Percentiles rank a stretch among this genome's conserved stretches.
These are phyloP conservation scores for Agaricus sinodeliciosus DNA, from an alignment of 768 basidiomycete genomes.

Conservation along the genomic window DNA sequence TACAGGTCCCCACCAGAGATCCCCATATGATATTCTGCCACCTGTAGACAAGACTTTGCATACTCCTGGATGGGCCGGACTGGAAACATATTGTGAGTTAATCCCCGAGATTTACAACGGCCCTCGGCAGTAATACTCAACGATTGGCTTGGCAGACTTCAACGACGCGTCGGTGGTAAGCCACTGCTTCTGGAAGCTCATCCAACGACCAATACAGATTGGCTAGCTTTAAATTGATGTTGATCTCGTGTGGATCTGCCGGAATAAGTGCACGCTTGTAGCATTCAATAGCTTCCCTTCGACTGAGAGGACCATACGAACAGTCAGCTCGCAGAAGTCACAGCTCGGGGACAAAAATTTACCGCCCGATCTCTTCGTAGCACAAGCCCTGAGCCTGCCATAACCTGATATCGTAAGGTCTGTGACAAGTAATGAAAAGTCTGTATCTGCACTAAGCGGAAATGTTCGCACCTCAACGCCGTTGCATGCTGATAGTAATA, in stretches of 20 bases:
- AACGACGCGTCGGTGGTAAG: constrained; percentile 77
- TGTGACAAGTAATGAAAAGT: background rate
- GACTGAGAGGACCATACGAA: constrained; percentile 35
- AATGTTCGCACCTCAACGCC: constrained; percentile 63
- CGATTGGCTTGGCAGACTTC: constrained; percentile 63
- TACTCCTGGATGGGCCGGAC: constrained; percentile 72
- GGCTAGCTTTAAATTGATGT: constrained; percentile 69
- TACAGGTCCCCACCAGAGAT: constrained; percentile 56
- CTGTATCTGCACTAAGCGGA: background rate
- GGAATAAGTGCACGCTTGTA: constrained; percentile 84
- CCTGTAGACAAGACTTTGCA: constrained; percentile 76
- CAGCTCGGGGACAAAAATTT: constrained; percentile 5
- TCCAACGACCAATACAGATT: constrained; percentile 61
- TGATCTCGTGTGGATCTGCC: constrained; percentile 71
- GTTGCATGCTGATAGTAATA: constrained; percentile 97
- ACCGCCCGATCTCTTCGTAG: constrained; percentile 90
- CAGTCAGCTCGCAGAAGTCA: background rate
- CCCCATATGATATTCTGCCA: constrained; percentile 73
- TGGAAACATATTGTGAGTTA: constrained; percentile 25
- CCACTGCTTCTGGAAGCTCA: constrained; percentile 61
- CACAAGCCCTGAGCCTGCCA: constrained; percentile 95
- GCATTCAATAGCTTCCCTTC: constrained; percentile 85
- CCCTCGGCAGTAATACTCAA: constrained; percentile 23
- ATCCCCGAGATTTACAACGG: constrained; percentile 16
- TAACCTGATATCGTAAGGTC: constrained; percentile 92